Evolutionary conservation across 306 rosid species (phyloP).

Genomic region (Albizia julibrissin): DNA sequence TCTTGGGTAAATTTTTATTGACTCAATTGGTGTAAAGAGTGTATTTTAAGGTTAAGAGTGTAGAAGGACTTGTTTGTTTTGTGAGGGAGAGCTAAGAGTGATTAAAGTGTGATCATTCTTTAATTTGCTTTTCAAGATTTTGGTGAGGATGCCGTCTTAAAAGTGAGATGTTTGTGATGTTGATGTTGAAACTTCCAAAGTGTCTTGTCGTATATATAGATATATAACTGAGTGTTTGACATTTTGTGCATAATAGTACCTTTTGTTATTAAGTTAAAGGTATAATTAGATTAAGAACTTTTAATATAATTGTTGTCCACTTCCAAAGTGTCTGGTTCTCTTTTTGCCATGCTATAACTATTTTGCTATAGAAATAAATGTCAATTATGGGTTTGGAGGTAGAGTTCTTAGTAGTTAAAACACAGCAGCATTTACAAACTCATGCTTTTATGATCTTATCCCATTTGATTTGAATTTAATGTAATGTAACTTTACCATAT

Average conservation of each 20-base stretch:
- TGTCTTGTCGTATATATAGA: background rate
- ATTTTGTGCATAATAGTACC: too few species aligned
- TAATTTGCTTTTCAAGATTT: background rate
- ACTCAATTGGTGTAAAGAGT: conserved; percentile 33
- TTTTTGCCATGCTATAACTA: background rate
- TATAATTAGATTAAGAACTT: too few species aligned
- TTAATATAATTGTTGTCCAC: too few species aligned
- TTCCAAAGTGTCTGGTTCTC: background rate
- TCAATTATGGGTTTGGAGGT: background rate
- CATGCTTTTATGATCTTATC: background rate
- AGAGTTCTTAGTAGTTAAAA: too few species aligned
- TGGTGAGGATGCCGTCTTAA: background rate
- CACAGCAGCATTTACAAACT: too few species aligned
- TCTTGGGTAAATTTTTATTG: background rate
- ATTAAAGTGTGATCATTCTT: conserved; percentile 11
- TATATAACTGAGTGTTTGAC: background rate
- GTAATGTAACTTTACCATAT: background rate
- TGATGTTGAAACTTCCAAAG: background rate
- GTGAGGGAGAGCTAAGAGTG: conserved; percentile 24
- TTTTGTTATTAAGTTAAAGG: too few species aligned
- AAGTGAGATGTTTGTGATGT: background rate
- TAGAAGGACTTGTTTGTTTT: background rate
- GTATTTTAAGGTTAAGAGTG: conserved; percentile 30
- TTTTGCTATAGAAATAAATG: too few species aligned
- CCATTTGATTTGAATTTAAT: background rate